Evolutionary conservation across 2,329 filamentous ascomycete species (phyloP).

Genomic region (Sporothrix phasma): DNA sequence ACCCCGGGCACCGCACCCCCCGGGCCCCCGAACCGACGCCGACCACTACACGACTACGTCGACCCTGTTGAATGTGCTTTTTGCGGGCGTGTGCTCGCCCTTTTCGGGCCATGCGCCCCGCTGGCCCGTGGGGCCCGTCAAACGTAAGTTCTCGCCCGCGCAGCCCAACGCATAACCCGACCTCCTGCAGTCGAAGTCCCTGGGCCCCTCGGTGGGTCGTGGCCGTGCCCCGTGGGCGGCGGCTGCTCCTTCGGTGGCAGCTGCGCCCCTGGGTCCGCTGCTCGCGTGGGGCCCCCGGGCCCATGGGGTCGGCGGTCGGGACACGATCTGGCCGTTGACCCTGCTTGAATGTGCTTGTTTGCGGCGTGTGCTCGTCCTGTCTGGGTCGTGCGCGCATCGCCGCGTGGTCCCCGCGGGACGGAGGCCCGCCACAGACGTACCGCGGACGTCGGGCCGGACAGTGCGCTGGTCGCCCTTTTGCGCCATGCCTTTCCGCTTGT

Average conservation of each 20-base stretch:
- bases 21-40: no score
- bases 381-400: no score
- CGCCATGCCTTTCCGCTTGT: conserved; percentile 12
- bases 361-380: no score
- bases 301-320: background rate
- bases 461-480: conserved; percentile 9
- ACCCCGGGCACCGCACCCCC: no score
- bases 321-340: background rate
- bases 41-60: background rate
- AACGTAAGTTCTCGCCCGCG: conserved; percentile 10
- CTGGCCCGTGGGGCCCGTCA: conserved; percentile 11
- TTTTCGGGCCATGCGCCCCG: conserved; percentile 11
- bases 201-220: conserved; percentile 17
- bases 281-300: background rate
- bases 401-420: no score
- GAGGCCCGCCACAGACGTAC: no score
- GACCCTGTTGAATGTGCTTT: conserved; percentile 12
- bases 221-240: conserved; percentile 13
- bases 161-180: background rate
- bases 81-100: conserved; percentile 10
- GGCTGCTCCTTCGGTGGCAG: conserved; percentile 14
- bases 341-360: no score
- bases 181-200: background rate
- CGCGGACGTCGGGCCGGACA: conserved; percentile 13
- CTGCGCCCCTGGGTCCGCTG: conserved; percentile 3